These are phyloP conservation scores for Lablab purpureus DNA, from an alignment of 306 rosid genomes.

Conservation along the genomic window DNA sequence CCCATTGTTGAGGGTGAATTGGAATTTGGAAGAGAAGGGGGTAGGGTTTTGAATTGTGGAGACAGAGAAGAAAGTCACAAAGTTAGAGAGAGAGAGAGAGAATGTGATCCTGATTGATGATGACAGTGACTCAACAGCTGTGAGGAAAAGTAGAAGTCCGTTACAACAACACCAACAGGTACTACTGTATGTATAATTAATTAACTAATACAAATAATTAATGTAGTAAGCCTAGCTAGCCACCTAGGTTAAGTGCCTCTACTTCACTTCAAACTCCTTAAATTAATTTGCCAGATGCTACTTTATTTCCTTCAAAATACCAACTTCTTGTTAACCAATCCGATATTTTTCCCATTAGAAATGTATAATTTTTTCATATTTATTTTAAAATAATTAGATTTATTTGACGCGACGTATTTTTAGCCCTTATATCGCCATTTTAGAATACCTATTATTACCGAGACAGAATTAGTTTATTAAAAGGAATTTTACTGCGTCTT, in stretches of 20 bases:
- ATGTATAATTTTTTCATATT: not conserved
- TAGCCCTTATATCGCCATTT: not conserved
- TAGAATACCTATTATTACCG: not conserved
- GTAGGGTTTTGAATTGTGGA: slow-evolving; percentile 54
- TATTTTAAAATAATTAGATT: not conserved
- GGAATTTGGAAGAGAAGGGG: slow-evolving; percentile 19
- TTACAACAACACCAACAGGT: not conserved
- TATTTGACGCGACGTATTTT: not conserved
- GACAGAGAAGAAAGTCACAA: slow-evolving; percentile 36
- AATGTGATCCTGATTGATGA: not conserved
- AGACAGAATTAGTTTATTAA: not conserved
- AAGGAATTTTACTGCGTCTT: not conserved
- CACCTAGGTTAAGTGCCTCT: not conserved
- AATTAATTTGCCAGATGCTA: not conserved
- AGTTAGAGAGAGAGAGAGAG: slow-evolving; percentile 1
- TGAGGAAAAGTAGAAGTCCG: slow-evolving; percentile 3
- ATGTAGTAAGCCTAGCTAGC: too few relatives aligned
- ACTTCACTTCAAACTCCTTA: not conserved
- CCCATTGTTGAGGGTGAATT: slow-evolving; percentile 61
- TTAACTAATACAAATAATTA: too few relatives aligned
- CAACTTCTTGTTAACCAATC: not conserved
- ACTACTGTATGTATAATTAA: not conserved
- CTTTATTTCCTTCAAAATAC: not conserved
- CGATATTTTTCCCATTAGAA: not conserved
- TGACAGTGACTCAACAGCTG: slow-evolving; percentile 31